Conservation (phyloP, 768 basidiomycete species). For the Coprinopsis marcescibilis region DNA sequence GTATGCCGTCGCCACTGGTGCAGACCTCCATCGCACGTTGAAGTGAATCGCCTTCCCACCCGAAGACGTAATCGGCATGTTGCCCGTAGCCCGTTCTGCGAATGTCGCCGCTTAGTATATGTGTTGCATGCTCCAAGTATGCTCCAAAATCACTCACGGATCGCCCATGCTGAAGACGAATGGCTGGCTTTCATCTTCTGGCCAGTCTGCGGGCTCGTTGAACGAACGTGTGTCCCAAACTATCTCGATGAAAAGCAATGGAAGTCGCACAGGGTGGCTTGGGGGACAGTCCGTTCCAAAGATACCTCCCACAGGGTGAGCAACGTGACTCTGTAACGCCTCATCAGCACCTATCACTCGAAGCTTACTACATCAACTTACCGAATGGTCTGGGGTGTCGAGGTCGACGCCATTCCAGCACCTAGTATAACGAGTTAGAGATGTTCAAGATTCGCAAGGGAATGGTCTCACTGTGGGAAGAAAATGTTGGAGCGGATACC, state of each 20-base stretch:
- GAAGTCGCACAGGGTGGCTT: slow-evolving; percentile 9
- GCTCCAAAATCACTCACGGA: slow-evolving; percentile 5
- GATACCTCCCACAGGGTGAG: slow-evolving; percentile 6
- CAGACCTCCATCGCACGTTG: slow-evolving; percentile 11
- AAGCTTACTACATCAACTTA: not conserved
- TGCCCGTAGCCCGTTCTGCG: slow-evolving; percentile 9
- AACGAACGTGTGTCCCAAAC: slow-evolving; percentile 12
- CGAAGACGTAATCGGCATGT: slow-evolving; percentile 12
- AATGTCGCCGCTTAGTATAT: not conserved
- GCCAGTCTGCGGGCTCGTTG: slow-evolving; percentile 9
- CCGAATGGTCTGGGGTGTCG: slow-evolving; percentile 8
- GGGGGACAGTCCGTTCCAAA: slow-evolving; percentile 11
- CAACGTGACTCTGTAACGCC: slow-evolving; percentile 6
- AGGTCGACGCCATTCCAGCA: slow-evolving; percentile 11
- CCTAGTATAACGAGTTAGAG: not conserved
- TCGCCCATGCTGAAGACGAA: slow-evolving; percentile 12
- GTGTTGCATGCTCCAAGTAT: not conserved
- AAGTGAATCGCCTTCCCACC: slow-evolving; percentile 11
- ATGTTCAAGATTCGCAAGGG: too few relatives aligned
- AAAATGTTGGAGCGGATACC: slow-evolving; percentile 11
- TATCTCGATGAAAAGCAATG: slow-evolving; percentile 10
- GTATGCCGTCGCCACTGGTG: slow-evolving; percentile 8
- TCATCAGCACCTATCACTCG: not conserved
- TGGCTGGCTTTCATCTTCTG: slow-evolving; percentile 8
- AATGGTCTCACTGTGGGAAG: slow-evolving; percentile 10